Conservation (phyloP, 2,329 filamentous ascomycete genomes). For the Huntiella decipiens region DNA sequence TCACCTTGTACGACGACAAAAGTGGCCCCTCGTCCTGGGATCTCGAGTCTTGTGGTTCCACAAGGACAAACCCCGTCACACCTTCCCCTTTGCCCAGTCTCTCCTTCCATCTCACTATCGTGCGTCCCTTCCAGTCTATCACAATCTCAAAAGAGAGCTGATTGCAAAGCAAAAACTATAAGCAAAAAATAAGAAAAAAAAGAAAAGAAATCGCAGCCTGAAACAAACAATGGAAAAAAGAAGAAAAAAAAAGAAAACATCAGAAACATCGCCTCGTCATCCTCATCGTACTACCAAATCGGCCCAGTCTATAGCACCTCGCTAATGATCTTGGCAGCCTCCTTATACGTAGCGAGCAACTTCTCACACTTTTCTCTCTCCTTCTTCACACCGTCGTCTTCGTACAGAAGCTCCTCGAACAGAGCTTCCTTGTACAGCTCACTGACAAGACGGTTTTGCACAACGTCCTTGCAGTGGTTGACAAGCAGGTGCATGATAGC, state of each 20-base stretch:
- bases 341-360: conserved; percentile 82
- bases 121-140: too few species aligned
- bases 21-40: too few species aligned
- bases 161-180: neutral
- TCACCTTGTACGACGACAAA: too few species aligned
- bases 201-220: neutral
- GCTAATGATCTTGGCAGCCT: conserved; percentile 94
- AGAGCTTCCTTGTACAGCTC: conserved; percentile 84
- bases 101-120: too few species aligned
- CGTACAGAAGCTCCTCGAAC: conserved; percentile 86
- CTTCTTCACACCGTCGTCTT: conserved; percentile 93
- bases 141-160: neutral
- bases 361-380: conserved; percentile 98
- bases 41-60: too few species aligned
- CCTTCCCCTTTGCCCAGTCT: neutral
- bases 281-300: neutral
- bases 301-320: conserved; percentile 55
- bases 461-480: conserved; percentile 94
- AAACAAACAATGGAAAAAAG: neutral
- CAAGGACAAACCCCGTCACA: too few species aligned
- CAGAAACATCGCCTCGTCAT: neutral
- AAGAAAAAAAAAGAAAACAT: neutral
- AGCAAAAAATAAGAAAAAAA: neutral
- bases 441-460: conserved; percentile 90
- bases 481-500: conserved; percentile 97